These are phyloP conservation scores for Botrytis sinoallii DNA, from an alignment of 2,329 filamentous ascomycete species.

Conservation along the genomic window DNA sequence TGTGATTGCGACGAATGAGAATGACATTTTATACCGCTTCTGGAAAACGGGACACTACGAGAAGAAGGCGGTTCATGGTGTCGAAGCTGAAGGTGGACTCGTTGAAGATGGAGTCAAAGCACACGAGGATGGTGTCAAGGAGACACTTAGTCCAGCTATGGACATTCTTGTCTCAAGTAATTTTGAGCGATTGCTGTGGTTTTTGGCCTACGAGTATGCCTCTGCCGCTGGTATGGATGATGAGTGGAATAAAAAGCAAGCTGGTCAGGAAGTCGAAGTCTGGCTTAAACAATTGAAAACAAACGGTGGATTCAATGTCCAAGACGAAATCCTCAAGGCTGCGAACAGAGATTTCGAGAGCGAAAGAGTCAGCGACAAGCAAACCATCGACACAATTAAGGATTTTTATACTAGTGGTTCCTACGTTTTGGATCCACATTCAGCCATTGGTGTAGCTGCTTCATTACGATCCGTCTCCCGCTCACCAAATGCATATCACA, in stretches of 20 bases:
- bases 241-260: conserved; percentile 63
- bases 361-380: conserved; percentile 64
- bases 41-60: conserved; percentile 88
- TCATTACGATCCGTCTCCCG: conserved; percentile 65
- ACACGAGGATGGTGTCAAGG: conserved; percentile 73
- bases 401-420: conserved; percentile 45
- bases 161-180: conserved; percentile 96
- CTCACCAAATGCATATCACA: conserved; percentile 54
- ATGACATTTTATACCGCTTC: conserved; percentile 95
- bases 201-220: conserved; percentile 73
- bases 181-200: conserved; percentile 95
- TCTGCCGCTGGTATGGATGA: conserved; percentile 58
- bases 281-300: conserved; percentile 82
- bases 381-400: conserved; percentile 67
- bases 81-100: conserved; percentile 53
- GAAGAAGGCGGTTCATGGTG: conserved; percentile 67
- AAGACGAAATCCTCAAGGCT: conserved; percentile 65
- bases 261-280: conserved; percentile 69
- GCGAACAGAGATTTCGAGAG: conserved; percentile 77
- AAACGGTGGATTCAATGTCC: conserved; percentile 79
- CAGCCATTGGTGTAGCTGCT: conserved; percentile 80
- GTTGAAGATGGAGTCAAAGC: conserved; percentile 56
- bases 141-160: conserved; percentile 94
- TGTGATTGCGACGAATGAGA: conserved; percentile 92
- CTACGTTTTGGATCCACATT: conserved; percentile 91